Percentiles rank a stretch among this genome's conserved stretches.
Evolutionary conservation across 805 yeast species (phyloP).

Genomic region (Zygotorulaspora florentina): DNA sequence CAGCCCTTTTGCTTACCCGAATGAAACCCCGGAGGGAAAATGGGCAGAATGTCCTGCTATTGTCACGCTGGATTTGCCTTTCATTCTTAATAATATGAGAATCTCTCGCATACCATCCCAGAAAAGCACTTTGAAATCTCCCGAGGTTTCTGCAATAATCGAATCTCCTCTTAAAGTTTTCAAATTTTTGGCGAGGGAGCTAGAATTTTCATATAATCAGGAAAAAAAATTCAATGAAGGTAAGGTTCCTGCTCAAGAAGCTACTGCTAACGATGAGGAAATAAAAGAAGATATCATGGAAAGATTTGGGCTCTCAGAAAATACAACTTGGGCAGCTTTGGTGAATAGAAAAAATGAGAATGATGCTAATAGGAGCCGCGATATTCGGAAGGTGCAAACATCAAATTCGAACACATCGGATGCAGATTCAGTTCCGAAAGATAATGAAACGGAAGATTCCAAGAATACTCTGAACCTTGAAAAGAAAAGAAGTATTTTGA

Average conservation of each 20-base stretch:
- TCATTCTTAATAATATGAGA: constrained; percentile 29
- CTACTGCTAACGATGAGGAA: constrained; percentile 16
- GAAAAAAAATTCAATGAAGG: constrained; percentile 18
- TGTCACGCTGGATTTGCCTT: constrained; percentile 30
- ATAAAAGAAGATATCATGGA: constrained; percentile 26
- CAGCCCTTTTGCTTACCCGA: constrained; percentile 11
- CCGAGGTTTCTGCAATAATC: constrained; percentile 18
- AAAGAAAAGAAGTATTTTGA: constrained; percentile 11
- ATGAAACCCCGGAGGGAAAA: constrained; percentile 8
- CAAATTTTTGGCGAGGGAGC: constrained; percentile 32
- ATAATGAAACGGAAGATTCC: background rate
- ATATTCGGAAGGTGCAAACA: constrained; percentile 1
- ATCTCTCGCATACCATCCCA: constrained; percentile 17
- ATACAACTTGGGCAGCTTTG: constrained; percentile 33
- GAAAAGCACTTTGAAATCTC: constrained; percentile 6
- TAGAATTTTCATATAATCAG: constrained; percentile 28
- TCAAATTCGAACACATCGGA: background rate
- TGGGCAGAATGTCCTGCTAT: constrained; percentile 22
- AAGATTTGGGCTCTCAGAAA: constrained; percentile 31
- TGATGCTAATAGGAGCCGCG: constrained; percentile 5
- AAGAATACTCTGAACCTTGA: constrained; percentile 1
- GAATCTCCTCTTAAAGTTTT: constrained; percentile 33
- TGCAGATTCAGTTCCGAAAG: background rate
- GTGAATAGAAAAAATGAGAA: constrained; percentile 19
- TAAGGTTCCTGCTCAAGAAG: constrained; percentile 12